These are phyloP conservation scores for Kalmusia sp. DNA, from an alignment of 2,329 filamentous ascomycete species.

Conservation along the genomic window DNA sequence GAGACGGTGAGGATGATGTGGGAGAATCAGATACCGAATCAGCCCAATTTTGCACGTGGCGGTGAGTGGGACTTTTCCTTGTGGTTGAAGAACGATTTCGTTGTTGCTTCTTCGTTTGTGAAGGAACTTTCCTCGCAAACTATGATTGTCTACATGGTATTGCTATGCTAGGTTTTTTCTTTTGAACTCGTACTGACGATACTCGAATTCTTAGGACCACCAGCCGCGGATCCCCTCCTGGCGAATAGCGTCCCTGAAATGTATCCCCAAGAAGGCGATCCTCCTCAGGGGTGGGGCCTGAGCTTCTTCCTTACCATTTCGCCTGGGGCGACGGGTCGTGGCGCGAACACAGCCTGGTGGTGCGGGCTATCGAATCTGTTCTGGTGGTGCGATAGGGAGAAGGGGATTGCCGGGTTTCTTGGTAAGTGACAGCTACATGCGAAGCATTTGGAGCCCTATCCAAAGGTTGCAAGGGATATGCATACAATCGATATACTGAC, in stretches of 20 bases:
- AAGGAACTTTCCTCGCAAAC: too few species aligned
- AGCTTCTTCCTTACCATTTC: constrained; percentile 61
- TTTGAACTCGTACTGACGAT: constrained; percentile 23
- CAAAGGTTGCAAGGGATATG: too few species aligned
- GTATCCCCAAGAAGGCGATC: constrained; percentile 55
- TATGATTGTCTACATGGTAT: too few species aligned
- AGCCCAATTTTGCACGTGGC: constrained; percentile 58
- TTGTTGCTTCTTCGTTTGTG: too few species aligned
- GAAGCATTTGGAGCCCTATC: too few species aligned
- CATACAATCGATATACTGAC: background rate
- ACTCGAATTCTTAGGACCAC: too few species aligned
- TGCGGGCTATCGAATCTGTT: constrained; percentile 66
- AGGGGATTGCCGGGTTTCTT: constrained; percentile 57
- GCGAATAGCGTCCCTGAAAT: constrained; percentile 59
- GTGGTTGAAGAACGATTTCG: too few species aligned
- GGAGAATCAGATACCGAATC: constrained; percentile 65
- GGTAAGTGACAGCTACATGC: too few species aligned
- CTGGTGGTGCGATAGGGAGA: constrained; percentile 70
- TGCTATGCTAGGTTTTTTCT: background rate
- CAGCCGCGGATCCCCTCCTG: constrained; percentile 57
- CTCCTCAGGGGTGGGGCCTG: constrained; percentile 70
- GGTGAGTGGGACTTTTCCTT: too few species aligned
- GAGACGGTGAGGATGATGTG: constrained; percentile 70
- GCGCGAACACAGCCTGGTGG: constrained; percentile 62
- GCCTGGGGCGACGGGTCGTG: constrained; percentile 60